A percentile compares a stretch with the other conserved stretches of the same genome.
Evolutionary conservation across 2,329 filamentous ascomycete species (phyloP).

Genomic region (Diaporthe ilicicola): DNA sequence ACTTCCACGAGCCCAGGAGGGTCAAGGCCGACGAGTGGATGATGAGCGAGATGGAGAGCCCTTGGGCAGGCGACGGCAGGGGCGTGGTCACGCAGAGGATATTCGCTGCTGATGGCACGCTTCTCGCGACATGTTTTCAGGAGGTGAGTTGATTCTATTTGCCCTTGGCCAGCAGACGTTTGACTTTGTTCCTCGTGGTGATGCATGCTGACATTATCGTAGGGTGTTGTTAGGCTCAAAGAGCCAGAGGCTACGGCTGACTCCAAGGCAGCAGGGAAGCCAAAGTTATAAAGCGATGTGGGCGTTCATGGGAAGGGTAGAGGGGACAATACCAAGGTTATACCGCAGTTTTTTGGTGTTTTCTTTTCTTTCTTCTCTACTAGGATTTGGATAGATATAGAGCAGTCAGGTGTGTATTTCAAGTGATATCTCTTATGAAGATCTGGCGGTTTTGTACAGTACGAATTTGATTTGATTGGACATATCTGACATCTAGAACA

Average conservation of each 20-base stretch:
- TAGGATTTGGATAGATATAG: not conserved
- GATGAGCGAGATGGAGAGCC: constrained; percentile 80
- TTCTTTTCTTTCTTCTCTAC: no score
- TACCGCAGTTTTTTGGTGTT: no score
- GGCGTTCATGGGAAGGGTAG: not conserved
- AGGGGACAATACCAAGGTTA: not conserved
- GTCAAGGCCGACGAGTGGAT: constrained; percentile 78
- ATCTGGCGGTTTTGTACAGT: not conserved
- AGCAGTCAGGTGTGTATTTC: not conserved
- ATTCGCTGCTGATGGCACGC: constrained; percentile 72
- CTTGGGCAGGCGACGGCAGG: constrained; percentile 81
- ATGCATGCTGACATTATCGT: not conserved
- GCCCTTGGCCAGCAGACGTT: not conserved
- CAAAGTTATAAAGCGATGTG: constrained; percentile 23
- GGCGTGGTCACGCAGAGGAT: constrained; percentile 81
- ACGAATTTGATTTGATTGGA: not conserved
- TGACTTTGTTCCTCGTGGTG: no score
- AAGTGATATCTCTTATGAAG: no score
- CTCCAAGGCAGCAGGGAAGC: not conserved
- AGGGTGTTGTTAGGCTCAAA: constrained; percentile 31
- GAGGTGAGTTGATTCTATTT: constrained; percentile 62
- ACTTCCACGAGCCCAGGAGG: constrained; percentile 68
- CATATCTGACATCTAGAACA: not conserved
- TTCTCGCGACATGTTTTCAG: constrained; percentile 83
- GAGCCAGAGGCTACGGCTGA: constrained; percentile 6